Base-by-base conservation (phyloP, 495 filamentous ascomycete species). In the Chaetomidium leptoderma region DNA sequence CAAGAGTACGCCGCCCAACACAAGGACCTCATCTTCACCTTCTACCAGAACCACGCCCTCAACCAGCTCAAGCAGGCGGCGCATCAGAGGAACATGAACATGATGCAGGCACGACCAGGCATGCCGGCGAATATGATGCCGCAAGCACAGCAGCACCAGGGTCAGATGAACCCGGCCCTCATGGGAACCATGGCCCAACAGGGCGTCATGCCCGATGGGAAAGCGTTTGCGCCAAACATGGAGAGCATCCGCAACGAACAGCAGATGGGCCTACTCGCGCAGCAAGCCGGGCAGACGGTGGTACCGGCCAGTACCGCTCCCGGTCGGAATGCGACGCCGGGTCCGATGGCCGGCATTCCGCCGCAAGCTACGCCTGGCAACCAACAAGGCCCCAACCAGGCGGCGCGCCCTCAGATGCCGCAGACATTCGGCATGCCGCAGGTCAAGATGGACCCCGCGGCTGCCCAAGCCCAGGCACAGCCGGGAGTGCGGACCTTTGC, bases 221-320 rank as follows among this genome's bases (percentile, higher is more conserved):
- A 70, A 43, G 71, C 77, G 45, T 71, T 75, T 24, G 63, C 53
- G 11, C 44, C 72, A 13, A 78, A 74, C 46, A 69, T 82, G 43
- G 78, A 78, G 40, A 74, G 68, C 50, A 76, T 81, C 24, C 72
- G 76, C 46, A 75, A 73, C 43, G 74, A 81, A 55, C 77, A 78
- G 45, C 72, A 75, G 44, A 70, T 64, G 5, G 76, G 71, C 2
- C 61, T 77, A 30, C 66, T 75, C 19, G 76, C 78, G 10, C 72
- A 79, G 59, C 65, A 77, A 61, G 67, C 73, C 19, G 78, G 78
- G 6, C 76, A 79, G 55, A 72, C 76, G 59, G 77, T 80, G 4
- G 79, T 82, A 0, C 79, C 79, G 32, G 75, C 70, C 0, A 80
- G 70, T 48, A 68, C 64, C 33, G 72, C 74, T 29, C 71, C 75